Evolutionary conservation across 768 basidiomycete species (phyloP).

Genomic region (Boletus rex-veris): DNA sequence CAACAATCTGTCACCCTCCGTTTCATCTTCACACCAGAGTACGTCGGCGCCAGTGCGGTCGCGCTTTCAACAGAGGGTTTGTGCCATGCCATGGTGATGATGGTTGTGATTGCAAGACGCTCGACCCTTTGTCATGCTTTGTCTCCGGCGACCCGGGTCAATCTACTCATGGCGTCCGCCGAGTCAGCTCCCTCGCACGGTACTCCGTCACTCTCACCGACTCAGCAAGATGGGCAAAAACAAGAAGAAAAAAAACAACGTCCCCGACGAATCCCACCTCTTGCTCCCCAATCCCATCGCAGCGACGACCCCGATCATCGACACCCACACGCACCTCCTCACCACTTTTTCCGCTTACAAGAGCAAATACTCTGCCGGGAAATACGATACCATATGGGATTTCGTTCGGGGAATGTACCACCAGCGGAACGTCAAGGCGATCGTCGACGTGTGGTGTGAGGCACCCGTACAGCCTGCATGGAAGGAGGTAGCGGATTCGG

Average conservation of each 20-base stretch:
- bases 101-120: no score
- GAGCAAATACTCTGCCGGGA: conserved; percentile 55
- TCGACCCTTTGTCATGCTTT: no score
- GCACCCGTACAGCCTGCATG: conserved; percentile 61
- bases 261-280: conserved; percentile 35
- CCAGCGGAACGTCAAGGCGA: conserved; percentile 53
- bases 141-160: no score
- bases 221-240: conserved; percentile 36
- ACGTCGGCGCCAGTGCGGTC: no score
- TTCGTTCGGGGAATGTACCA: conserved; percentile 63
- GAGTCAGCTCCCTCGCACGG: no score
- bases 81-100: no score
- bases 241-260: conserved; percentile 31
- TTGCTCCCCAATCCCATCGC: conserved; percentile 22
- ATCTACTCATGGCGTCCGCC: no score
- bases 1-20: no score
- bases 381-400: conserved; percentile 55
- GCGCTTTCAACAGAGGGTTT: no score
- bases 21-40: no score
- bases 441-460: conserved; percentile 91
- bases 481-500: conserved; percentile 73
- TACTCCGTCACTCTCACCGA: background rate
- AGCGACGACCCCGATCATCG: conserved; percentile 49
- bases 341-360: conserved; percentile 67
- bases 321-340: conserved; percentile 84